Evolutionary conservation across 805 yeast species (phyloP).

Genomic region (Starmera caribaea): DNA sequence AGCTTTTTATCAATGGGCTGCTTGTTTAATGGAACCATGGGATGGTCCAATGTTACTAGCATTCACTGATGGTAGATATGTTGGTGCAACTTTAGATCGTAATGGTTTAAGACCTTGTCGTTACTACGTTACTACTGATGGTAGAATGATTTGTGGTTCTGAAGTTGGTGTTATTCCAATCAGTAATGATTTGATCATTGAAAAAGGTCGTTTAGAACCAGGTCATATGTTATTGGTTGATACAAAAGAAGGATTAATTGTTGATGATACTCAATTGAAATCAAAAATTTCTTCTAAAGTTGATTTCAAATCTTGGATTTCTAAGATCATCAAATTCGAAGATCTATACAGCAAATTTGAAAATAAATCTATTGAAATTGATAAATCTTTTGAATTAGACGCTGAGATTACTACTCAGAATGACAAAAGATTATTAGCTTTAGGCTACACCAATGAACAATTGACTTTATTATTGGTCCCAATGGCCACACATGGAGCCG

Average conservation of each 20-base stretch:
- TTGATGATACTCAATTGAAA: constrained; percentile 87
- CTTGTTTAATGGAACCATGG: constrained; percentile 99
- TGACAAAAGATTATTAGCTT: constrained; percentile 78
- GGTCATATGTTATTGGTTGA: constrained; percentile 95
- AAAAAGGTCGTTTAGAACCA: constrained; percentile 91
- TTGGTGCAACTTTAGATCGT: constrained; percentile 97
- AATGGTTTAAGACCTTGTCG: constrained; percentile 98
- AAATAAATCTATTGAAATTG: constrained; percentile 10
- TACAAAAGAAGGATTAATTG: constrained; percentile 85
- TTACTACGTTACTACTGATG: constrained; percentile 89
- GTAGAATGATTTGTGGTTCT: constrained; percentile 93
- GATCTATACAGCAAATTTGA: constrained; percentile 56
- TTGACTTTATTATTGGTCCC: constrained; percentile 76
- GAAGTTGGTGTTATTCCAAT: constrained; percentile 96
- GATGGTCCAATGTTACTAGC: constrained; percentile 98
- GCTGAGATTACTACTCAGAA: constrained; percentile 39
- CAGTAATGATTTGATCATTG: constrained; percentile 69
- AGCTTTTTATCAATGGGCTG: constrained; percentile 99
- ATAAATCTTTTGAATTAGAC: constrained; percentile 16
- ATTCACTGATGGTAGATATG: constrained; percentile 93
- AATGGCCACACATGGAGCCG: constrained; percentile 89
- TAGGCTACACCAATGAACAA: constrained; percentile 94
- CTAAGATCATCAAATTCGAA: constrained; percentile 76
- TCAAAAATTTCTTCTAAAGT: constrained; percentile 65
- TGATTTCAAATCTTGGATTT: constrained; percentile 91